Conservation (phyloP, 768 basidiomycete species). For the Lactifluus rugatus region DNA sequence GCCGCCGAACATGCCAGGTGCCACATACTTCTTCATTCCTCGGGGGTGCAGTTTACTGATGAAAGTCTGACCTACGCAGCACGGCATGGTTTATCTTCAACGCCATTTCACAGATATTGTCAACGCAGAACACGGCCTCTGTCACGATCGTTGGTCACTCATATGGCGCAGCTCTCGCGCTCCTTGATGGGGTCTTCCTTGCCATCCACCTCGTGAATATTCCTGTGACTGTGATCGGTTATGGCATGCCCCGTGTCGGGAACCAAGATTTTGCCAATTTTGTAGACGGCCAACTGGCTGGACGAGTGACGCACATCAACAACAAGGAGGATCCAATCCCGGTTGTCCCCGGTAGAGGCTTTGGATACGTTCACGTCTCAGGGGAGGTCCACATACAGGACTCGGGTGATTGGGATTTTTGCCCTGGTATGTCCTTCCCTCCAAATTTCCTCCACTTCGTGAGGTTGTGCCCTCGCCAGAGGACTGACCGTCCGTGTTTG, state of each 20-base stretch:
- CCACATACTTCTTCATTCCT: too few relatives aligned
- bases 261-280: slow-evolving; percentile 9
- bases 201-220: slow-evolving; percentile 16
- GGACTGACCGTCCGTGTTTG: neutral
- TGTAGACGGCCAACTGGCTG: neutral
- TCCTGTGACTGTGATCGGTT: slow-evolving; percentile 7
- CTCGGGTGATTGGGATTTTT: slow-evolving; percentile 27
- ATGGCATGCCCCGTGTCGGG: slow-evolving; percentile 15
- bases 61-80: neutral
- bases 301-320: slow-evolving; percentile 1
- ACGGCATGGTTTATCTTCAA: neutral
- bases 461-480: neutral
- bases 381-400: slow-evolving; percentile 34
- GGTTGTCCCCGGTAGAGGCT: slow-evolving; percentile 26
- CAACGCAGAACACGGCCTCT: neutral
- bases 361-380: slow-evolving; percentile 39
- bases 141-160: slow-evolving; percentile 12
- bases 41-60: neutral
- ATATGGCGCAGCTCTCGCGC: too few relatives aligned
- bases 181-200: slow-evolving; percentile 17
- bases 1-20: too few relatives aligned
- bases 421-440: slow-evolving; percentile 33
- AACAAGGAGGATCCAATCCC: slow-evolving; percentile 29
- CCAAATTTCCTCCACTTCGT: neutral
- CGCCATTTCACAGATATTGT: neutral